phyloP scores from a whole-genome alignment of 306 rosid genomes.

The Lablab purpureus region DNA sequence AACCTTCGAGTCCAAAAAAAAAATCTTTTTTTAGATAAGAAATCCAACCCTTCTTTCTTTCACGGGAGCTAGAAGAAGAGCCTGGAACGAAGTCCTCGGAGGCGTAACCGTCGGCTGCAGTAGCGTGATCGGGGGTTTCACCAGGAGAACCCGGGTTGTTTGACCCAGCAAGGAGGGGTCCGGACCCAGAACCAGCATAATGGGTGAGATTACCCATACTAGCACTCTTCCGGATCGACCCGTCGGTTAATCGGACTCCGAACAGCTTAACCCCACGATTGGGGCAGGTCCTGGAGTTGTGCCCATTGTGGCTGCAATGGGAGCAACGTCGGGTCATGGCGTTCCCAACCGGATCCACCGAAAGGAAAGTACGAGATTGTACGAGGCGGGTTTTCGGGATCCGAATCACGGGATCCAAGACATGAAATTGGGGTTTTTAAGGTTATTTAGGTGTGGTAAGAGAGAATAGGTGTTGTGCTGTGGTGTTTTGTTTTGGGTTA shows the following conservation, averaged over 20 bases:
- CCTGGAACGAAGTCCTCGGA: constrained; percentile 98
- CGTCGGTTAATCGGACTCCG: constrained; percentile 94
- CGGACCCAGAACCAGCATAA: constrained; percentile 64
- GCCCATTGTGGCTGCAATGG: constrained; percentile 98
- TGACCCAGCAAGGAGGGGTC: constrained; percentile 48
- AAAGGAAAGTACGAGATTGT: background rate
- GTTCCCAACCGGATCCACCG: constrained; percentile 37
- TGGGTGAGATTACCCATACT: constrained; percentile 97
- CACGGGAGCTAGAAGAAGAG: constrained; percentile 90
- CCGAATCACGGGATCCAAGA: constrained; percentile 56
- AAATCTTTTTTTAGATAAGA: background rate
- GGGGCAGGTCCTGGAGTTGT: constrained; percentile 95
- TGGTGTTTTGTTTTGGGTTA: background rate
- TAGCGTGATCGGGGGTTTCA: constrained; percentile 77
- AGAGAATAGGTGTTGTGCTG: constrained; percentile 14
- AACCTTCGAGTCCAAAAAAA: background rate
- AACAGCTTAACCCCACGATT: constrained; percentile 95
- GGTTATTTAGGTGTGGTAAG: background rate
- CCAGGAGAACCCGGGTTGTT: constrained; percentile 86
- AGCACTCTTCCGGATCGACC: constrained; percentile 94
- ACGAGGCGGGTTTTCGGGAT: constrained; percentile 48
- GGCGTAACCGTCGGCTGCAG: constrained; percentile 85
- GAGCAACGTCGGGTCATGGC: constrained; percentile 95
- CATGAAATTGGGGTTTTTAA: constrained; percentile 24
- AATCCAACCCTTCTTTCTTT: constrained; percentile 85